phyloP scores from a whole-genome alignment of 2,329 filamentous ascomycete species.

The Cylindrodendrum hubeiense region DNA sequence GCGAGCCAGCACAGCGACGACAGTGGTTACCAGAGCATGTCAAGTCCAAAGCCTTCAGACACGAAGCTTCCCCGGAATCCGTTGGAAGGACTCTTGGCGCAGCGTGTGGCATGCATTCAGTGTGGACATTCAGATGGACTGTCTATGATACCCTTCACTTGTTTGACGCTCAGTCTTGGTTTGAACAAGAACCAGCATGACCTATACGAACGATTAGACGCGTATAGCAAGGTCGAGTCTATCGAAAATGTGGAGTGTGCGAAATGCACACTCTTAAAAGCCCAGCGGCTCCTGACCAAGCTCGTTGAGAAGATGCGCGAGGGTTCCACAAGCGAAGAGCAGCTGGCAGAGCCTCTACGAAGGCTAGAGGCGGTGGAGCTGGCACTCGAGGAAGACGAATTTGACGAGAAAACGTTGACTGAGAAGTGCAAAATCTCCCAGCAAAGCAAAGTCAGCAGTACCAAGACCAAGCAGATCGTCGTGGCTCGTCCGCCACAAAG shows the following conservation, averaged over 20 bases:
- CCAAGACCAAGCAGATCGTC: slow-evolving; percentile 91
- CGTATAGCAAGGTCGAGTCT: slow-evolving; percentile 85
- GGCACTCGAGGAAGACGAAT: slow-evolving; percentile 84
- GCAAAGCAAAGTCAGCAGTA: slow-evolving; percentile 78
- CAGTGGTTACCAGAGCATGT: slow-evolving; percentile 66
- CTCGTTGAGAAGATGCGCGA: slow-evolving; percentile 58
- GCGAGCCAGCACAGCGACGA: slow-evolving; percentile 67
- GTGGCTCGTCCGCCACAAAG: slow-evolving; percentile 85
- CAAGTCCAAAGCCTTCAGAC: slow-evolving; percentile 53
- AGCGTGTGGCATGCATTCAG: slow-evolving; percentile 86
- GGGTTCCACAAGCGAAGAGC: slow-evolving; percentile 56
- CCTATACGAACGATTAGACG: slow-evolving; percentile 82
- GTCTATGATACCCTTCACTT: slow-evolving; percentile 93
- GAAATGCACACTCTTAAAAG: slow-evolving; percentile 84
- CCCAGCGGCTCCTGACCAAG: slow-evolving; percentile 60
- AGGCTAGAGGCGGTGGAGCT: slow-evolving; percentile 76
- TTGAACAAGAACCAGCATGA: slow-evolving; percentile 72
- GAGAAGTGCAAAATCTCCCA: slow-evolving; percentile 75
- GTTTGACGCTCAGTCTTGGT: slow-evolving; percentile 86
- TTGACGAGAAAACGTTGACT: slow-evolving; percentile 75
- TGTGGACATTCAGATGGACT: slow-evolving; percentile 92
- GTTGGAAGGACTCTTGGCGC: slow-evolving; percentile 87
- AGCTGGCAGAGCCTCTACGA: slow-evolving; percentile 62
- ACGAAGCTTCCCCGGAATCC: slow-evolving; percentile 73
- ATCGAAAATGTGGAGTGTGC: slow-evolving; percentile 93